Base-by-base conservation (phyloP, 1,284 basidiomycete species). In the Boletellus deceptivus region DNA sequence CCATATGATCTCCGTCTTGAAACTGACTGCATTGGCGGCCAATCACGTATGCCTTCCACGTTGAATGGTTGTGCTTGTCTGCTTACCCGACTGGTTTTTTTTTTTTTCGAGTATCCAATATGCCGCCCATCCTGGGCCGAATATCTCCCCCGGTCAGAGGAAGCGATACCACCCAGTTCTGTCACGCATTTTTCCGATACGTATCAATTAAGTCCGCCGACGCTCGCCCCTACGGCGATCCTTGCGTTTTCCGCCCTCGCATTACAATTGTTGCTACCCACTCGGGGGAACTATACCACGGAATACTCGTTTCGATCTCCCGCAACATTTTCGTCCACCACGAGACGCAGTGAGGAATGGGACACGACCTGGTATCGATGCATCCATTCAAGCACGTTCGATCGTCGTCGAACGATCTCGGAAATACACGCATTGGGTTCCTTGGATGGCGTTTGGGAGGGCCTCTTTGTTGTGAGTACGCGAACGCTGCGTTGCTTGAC, bases 381-480 rank as follows among this genome's bases (percentile, higher is more conserved):
- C 55, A 60, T 76, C 42, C 73, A 68, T 50, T 61, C 78, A 0
- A 73, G 72, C 53, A 51, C 64, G 52, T 41, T 64, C 53, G 50
- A 67, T 38, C 60, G 63, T 31, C 63, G 63, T 40, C 65, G 61
- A 29, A 50, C 66, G 8, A 59, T 75, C 22, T 71, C 75, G 7
- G 69, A 72, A 13, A 72, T 75, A 24, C 85, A 84, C 58, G 70
- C 65, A 27, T 77, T 81, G 2, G 85, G 86, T 41, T 87, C 83
- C 52, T 64, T 88, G 42, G 82, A 88, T 55, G 88, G 87, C 6
- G 70, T 81, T 14, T 90, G 87, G 87, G 87, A 90, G 65, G 87
- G 87, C 1, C 63, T 81, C 22, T 90, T 90, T 59, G 84, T 80
- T 9, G 86, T 87, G 59, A 55, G 80, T 69, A 35, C 17, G 39